Evolutionary conservation across 768 basidiomycete species (phyloP), one percentile per base, ranked within the genome.

Genomic region (Paxillus involutus): DNA sequence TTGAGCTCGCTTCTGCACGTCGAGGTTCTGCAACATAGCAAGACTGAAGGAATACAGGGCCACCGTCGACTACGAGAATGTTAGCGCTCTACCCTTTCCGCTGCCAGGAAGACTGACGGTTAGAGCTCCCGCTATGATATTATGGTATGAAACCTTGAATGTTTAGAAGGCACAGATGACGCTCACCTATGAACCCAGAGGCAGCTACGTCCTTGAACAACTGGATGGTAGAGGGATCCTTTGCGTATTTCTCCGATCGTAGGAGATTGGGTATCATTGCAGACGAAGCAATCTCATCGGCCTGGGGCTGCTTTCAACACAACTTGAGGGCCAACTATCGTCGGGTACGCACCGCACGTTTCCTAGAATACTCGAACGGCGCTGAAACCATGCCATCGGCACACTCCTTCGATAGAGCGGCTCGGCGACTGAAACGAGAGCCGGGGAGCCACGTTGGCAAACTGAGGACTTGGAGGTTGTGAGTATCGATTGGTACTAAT

Each of bases 381-480:
- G 33, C 32, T 17, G 35, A 29, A n/a, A 48, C 12, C 37, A 48
- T 36, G 3, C 21, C 47, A 12, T 19, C 16, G 11, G 47, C 33
- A 21, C 13, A 40, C 14, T 48, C 6, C 8, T 19, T 29, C 14
- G 47, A 19, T 19, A 48, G 10, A 48, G 21, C 32, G 6, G 35
- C 35, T 21, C 21, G 37, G 33, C 41, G 55, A 54, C 75, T 69
- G 60, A 75, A 75, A 9, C 46, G 42, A 19, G 71, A 72, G 16
- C 73, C 71, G 16, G 75, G 74, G 45, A 74, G 60, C 74, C 73
- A 75, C 8, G 51, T 68, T 67, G 50, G 49, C n/a, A 45, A 26
- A 9, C 26, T 37, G 13, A 44, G 35, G 14, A 52, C 51, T 52
- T n/a, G 33, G 30, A 12, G 17, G 35, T 50, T 40, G 37, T 40